Evolutionary conservation across 352 stramenopile genomes (phyloP).

Genomic region (Globisporangium carolinianum): DNA sequence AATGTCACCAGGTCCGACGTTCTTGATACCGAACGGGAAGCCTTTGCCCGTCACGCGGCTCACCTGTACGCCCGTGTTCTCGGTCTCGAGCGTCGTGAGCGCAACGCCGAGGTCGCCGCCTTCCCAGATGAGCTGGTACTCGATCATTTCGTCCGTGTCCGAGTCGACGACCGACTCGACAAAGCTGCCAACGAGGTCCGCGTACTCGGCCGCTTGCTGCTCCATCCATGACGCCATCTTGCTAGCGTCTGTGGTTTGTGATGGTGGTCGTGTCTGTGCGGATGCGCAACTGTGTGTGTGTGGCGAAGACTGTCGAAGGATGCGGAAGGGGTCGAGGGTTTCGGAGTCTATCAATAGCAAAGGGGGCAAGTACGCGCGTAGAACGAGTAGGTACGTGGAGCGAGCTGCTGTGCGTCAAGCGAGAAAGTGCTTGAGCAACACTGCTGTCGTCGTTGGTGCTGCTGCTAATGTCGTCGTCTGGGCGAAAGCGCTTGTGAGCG

Average conservation of each 20-base stretch:
- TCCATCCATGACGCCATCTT: slow-evolving; percentile 54
- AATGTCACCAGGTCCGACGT: slow-evolving; percentile 71
- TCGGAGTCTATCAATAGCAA: too few species aligned
- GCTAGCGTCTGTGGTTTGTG: too few species aligned
- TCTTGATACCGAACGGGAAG: slow-evolving; percentile 87
- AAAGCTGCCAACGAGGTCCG: slow-evolving; percentile 79
- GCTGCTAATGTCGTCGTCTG: too few species aligned
- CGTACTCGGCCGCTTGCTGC: slow-evolving; percentile 80
- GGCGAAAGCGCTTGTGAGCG: too few species aligned
- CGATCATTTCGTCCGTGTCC: slow-evolving; percentile 79
- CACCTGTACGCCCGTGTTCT: slow-evolving; percentile 52
- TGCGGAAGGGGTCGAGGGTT: too few species aligned
- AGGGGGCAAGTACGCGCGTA: too few species aligned
- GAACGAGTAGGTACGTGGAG: too few species aligned
- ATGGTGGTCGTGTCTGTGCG: background rate
- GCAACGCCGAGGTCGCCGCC: slow-evolving; percentile 77
- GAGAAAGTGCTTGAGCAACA: too few species aligned
- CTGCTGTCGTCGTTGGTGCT: too few species aligned
- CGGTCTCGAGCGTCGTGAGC: slow-evolving; percentile 67
- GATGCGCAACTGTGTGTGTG: background rate
- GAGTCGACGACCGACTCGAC: slow-evolving; percentile 77
- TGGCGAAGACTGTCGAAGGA: background rate
- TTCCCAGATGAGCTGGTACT: slow-evolving; percentile 89
- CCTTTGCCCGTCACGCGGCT: slow-evolving; percentile 81
- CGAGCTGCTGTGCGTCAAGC: too few species aligned